Base-by-base conservation (phyloP, 306 rosid species). In the Prunus campanulata region DNA sequence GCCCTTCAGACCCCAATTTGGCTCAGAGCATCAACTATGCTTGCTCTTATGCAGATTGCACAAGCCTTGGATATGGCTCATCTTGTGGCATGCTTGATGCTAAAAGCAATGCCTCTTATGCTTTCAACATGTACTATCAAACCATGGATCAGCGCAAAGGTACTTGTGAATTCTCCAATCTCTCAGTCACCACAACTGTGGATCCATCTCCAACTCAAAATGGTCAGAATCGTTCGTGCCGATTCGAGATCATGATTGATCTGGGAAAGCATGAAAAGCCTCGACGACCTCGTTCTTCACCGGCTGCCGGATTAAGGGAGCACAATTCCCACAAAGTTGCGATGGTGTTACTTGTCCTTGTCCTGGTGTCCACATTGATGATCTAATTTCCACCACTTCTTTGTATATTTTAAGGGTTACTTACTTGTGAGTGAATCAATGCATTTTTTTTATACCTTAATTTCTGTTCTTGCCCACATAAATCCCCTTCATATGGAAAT, bases 201-300 rank as follows among this genome's bases (percentile, higher is more conserved):
- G 89, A 96, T 77, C 98, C 99, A 39, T 85, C 97, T 44, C 96
- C 97, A 0, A 7, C 85, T 35, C 83, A 25, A 0, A 64, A 3
- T 35, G 80, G 74, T 25, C 68, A 59, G 77, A 72, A 44, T 25
- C 50, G 25, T 22, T 14, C 79, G 11, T 96, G 99, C 69, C 84
- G 79, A 2, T 96, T 92, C 66, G 50, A 73, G 83, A 91, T 96
- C 83, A 96, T 96, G 99, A 89, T 96, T 2, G 99, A 96, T 85
- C 39, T 85, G 3, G 75, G 85, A 29, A 82, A 70, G 76, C 96
- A 90, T 75, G 87, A 87, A 9, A 74, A 16, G 4, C 9, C 11
- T 22, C 82, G 57, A 24, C 50, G 10, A 44, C 22, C 90, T 14
- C 80, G 86, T 39, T 48, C 66, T 55, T 78, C 91, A 35, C 18